Evolutionary conservation across 805 yeast genomes (phyloP), one percentile per base, ranked within the genome.

Genomic region (Ogataea dorogensis): DNA sequence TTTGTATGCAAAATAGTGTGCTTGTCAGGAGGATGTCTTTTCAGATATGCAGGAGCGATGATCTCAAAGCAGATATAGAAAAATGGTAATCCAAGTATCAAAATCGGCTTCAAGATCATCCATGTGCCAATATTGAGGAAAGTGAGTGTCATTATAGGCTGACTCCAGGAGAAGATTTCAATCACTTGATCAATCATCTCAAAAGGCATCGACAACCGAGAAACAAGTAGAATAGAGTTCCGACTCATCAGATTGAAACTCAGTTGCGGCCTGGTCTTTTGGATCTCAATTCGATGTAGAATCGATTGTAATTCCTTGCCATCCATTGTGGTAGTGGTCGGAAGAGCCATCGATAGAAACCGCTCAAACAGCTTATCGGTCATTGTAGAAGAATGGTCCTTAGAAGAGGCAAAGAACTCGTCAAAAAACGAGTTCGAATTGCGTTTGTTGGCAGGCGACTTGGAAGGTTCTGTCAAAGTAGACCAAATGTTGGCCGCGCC

Each of bases 281-380:
- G 86, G 40, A 72, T 71, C 29, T 67, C 73, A n/a, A 77, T 64
- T 35, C 95, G 61, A 11, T 68, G 69, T 30, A 72, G 67, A 15
- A 81, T 58, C 4, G 67, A 48, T 5, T 50, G 48, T 16, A 56
- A 33, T 30, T 59, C 58, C 22, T 56, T 52, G 12, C 59, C 63
- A 13, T 68, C 68, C 15, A 68, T 68, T 14, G 73, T 71, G 3
- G 76, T 67, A 0, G 76, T 63, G 0, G 84, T 70, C 0, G 94
- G 93, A 17, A 86, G 64, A 1, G 88, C 82, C 79, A 85, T 76
- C 15, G 78, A 66, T 6, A 86, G 61, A 32, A 86, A 64, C 51
- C 79, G 73, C 50, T 87, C 95, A 46, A 86, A 72, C 36, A 86
- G 59, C 37, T 79, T 80, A 47, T 86, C 95, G 0, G 85, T 70